A percentile compares a stretch with the other conserved stretches of the same genome.
Conservation (phyloP, 345 rosid species). For the Ailanthus altissimus region DNA sequence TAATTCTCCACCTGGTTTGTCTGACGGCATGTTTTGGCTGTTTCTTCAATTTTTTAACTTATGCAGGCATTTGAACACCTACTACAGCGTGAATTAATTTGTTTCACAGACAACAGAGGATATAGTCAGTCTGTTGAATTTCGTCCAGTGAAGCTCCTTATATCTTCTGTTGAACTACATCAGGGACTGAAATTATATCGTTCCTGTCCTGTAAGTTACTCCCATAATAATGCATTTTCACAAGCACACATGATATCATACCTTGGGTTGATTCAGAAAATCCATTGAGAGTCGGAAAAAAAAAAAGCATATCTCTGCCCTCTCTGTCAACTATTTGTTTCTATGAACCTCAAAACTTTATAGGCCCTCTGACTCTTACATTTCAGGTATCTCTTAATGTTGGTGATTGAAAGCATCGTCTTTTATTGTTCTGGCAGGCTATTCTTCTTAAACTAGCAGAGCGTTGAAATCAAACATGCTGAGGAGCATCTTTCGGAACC, state of each 20-base stretch:
- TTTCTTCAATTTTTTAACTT: constrained; percentile 18
- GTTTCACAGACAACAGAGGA: constrained; percentile 67
- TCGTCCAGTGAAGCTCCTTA: constrained; percentile 71
- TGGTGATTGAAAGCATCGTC: not conserved
- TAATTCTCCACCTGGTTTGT: constrained; percentile 10
- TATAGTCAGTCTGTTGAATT: constrained; percentile 67
- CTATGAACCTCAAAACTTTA: not conserved
- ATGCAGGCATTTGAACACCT: constrained; percentile 88
- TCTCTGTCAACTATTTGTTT: not conserved
- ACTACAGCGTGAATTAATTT: constrained; percentile 58
- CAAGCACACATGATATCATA: no score
- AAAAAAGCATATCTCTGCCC: not conserved
- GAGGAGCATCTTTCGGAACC: constrained; percentile 13
- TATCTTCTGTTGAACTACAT: constrained; percentile 64
- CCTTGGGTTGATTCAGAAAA: not conserved
- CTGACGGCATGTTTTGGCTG: constrained; percentile 11
- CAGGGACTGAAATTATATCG: constrained; percentile 72
- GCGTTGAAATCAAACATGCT: constrained; percentile 21
- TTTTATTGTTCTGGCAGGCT: constrained; percentile 32
- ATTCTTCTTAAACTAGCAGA: constrained; percentile 44
- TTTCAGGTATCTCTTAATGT: no score
- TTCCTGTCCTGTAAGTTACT: constrained; percentile 85
- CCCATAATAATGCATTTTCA: not conserved
- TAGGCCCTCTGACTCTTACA: not conserved
- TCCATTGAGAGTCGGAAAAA: not conserved